Evolutionary conservation across 2,329 filamentous ascomycete species (phyloP).

Genomic region (Beauveria australis): DNA sequence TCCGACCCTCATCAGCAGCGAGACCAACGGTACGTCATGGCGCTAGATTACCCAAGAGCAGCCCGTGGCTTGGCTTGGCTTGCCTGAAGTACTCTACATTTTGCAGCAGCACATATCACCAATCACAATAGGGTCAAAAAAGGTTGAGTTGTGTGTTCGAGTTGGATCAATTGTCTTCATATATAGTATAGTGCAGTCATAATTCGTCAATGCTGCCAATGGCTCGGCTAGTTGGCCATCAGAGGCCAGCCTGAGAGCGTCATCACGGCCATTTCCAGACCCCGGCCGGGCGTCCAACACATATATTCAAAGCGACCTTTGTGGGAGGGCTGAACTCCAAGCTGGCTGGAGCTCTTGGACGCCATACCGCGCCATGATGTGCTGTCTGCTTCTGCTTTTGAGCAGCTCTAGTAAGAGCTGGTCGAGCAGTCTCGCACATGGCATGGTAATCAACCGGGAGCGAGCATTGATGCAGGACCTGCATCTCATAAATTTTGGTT

Average conservation of each 20-base stretch:
- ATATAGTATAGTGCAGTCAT: not conserved
- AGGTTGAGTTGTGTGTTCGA: not conserved
- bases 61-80: not conserved
- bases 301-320: not conserved
- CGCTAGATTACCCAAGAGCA: not conserved
- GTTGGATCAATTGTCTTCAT: not conserved
- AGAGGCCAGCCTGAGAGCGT: not conserved
- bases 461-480: not conserved
- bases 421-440: not conserved
- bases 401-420: not conserved
- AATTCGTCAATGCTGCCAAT: not conserved
- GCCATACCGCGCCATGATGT: not conserved
- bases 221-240: not conserved
- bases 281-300: conserved; percentile 1
- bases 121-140: not conserved
- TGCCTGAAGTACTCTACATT: not conserved
- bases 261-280: not conserved
- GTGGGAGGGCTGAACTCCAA: conserved; percentile 10
- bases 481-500: not conserved
- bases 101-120: not conserved
- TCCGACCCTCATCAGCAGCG: too few relatives aligned
- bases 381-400: not conserved
- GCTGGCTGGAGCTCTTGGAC: conserved; percentile 5
- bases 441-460: conserved; percentile 4
- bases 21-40: not conserved